Base-by-base conservation (phyloP, 176 grass and related monocot species). In the Cymbopogon citratus region DNA sequence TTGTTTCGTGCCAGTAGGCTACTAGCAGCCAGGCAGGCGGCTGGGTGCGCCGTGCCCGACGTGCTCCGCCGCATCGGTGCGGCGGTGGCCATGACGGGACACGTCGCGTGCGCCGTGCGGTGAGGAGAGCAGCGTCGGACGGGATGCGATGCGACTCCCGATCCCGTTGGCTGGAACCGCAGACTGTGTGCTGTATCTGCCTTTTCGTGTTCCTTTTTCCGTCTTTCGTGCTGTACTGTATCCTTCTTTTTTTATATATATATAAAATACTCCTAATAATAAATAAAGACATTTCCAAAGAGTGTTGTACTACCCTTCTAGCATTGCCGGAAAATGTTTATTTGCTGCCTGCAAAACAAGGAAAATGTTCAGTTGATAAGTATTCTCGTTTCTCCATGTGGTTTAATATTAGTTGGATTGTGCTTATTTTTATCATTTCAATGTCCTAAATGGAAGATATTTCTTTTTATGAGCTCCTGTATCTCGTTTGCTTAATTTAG, bases 1-100 rank as follows among this genome's bases (percentile, higher is more conserved):
- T 12, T 38, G 35, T 69, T 40, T 24, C 36, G 66, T 69, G 34
- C 64, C 64, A 21, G 21, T 29, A 29, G 4, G 29, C 29, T 66
- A 66, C 5, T 24, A 36, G 19, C 28, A 24, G 19, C 19, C 35
- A 19, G n/a, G 35, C 35, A 9, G 10, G 49, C 5, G 3, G 4
- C 36, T 15, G 7, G 49, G 18, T 8, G 49, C 48, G 4, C 12
- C 46, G 5, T 49, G 46, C 46, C 5, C 25, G 76, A n/a, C 76
- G 76, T 79, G 76, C 76, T 19, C 63, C 40, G 76, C 76, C 76
- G 76, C 60, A 19, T 21, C 76, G 26, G 35, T 26, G 75, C 59
- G 36, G 76, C 59, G 60, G 60, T 34, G 62, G 61, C 61, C 76
- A 79, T 34, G 27, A 41, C 61, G 76, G 2, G 61, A 49, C 76